Evolutionary conservation across 176 grass and related monocot genomes (phyloP).

Genomic region (Lolium perenne): DNA sequence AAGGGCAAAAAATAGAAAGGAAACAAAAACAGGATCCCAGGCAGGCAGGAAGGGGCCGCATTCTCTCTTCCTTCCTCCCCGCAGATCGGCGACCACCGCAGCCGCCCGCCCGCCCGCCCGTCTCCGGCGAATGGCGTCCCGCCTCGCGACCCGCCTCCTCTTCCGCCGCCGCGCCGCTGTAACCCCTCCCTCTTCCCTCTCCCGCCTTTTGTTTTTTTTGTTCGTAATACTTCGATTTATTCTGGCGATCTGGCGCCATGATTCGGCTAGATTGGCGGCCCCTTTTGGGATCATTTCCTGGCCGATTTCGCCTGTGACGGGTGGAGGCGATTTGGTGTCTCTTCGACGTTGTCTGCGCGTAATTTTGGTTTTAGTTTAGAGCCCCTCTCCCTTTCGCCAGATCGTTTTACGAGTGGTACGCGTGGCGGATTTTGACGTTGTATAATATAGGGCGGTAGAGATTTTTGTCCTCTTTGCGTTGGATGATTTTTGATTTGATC

Average conservation of each 20-base stretch:
- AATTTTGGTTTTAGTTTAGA: not conserved
- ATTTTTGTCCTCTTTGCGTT: not conserved
- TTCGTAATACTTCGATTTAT: not conserved
- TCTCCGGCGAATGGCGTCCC: constrained; percentile 67
- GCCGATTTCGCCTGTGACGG: not conserved
- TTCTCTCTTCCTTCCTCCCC: not conserved
- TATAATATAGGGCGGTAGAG: not conserved
- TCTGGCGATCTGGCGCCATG: constrained; percentile 12
- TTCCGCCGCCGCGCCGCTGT: constrained; percentile 53
- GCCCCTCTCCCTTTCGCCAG: not conserved
- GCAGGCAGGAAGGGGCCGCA: not conserved
- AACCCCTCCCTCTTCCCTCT: not conserved
- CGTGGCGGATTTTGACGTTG: not conserved
- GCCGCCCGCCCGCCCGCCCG: not conserved
- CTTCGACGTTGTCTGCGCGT: not conserved
- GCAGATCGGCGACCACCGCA: constrained; percentile 26
- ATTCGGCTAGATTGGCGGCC: not conserved
- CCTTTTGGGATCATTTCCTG: not conserved
- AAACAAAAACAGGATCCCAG: not conserved
- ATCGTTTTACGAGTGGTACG: constrained; percentile 5
- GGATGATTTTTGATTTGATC: not conserved
- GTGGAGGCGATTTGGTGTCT: not conserved
- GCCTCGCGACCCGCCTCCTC: constrained; percentile 52
- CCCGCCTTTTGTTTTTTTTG: too few relatives aligned
- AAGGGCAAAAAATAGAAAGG: not conserved